Percentiles rank a stretch among this genome's conserved stretches.
Conservation (phyloP, 2,329 filamentous ascomycete genomes). For the Lasiodiplodia sp. region DNA sequence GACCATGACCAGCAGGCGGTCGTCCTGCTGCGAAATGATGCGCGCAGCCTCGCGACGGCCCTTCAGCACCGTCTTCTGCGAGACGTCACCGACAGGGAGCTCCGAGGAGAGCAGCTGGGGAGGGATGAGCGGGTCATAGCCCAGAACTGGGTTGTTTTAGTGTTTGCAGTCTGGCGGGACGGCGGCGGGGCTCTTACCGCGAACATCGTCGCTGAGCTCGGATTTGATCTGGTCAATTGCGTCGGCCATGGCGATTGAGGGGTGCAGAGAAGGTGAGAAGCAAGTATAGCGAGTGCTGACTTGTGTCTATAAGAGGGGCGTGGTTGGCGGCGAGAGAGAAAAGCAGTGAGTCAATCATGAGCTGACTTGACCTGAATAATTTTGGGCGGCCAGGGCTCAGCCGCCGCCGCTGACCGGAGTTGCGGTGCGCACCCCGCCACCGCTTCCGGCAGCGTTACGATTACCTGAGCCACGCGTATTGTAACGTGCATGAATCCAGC, state of each 20-base stretch:
- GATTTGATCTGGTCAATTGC: slow-evolving; percentile 35
- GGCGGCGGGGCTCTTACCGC: slow-evolving; percentile 51
- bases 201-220: slow-evolving; percentile 58
- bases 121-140: slow-evolving; percentile 91
- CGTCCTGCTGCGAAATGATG: slow-evolving; percentile 79
- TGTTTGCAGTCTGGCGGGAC: background rate
- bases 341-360: slow-evolving; percentile 27
- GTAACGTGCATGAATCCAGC: slow-evolving; percentile 9
- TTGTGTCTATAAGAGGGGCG: slow-evolving; percentile 29
- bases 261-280: slow-evolving; percentile 29
- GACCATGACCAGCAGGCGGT: slow-evolving; percentile 91
- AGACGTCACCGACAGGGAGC: slow-evolving; percentile 70
- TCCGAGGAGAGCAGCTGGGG: slow-evolving; percentile 87
- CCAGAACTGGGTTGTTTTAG: slow-evolving; percentile 69
- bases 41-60: slow-evolving; percentile 73
- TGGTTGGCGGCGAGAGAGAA: slow-evolving; percentile 3
- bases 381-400: slow-evolving; percentile 5
- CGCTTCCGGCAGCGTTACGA: background rate
- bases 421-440: slow-evolving; percentile 8
- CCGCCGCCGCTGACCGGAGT: slow-evolving; percentile 1
- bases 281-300: slow-evolving; percentile 23
- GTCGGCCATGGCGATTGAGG: slow-evolving; percentile 34
- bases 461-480: background rate
- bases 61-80: slow-evolving; percentile 73
- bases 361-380: slow-evolving; percentile 9